Percentiles rank a stretch among this genome's conserved stretches.
Evolutionary conservation across 1,139 yeast genomes (phyloP).

Genomic region (Groenewaldozyma sp.): DNA sequence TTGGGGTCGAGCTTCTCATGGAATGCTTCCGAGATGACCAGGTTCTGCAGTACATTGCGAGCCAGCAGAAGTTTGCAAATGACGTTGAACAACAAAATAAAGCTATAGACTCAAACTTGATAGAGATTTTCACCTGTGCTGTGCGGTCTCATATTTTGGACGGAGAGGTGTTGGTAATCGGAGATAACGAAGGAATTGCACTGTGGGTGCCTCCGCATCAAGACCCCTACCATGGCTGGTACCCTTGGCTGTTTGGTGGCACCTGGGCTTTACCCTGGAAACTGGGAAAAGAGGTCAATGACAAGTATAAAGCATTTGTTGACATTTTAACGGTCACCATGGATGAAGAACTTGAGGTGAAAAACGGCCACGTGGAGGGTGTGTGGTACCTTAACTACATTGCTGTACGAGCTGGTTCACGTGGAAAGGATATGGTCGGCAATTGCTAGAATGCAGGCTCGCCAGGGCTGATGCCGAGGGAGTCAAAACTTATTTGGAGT

Average conservation of each 20-base stretch:
- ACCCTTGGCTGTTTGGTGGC: slow-evolving; percentile 48
- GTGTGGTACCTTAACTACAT: slow-evolving; percentile 51
- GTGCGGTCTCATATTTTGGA: slow-evolving; percentile 47
- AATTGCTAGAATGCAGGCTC: too few species aligned
- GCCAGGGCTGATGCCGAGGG: slow-evolving; percentile 41
- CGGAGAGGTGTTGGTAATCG: slow-evolving; percentile 46
- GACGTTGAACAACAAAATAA: slow-evolving; percentile 36
- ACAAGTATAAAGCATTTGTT: slow-evolving; percentile 37
- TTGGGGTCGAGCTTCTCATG: slow-evolving; percentile 38
- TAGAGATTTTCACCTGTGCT: slow-evolving; percentile 44
- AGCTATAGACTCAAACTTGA: slow-evolving; percentile 16
- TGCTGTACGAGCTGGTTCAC: slow-evolving; percentile 48
- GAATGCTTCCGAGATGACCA: slow-evolving; percentile 45
- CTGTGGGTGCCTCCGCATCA: slow-evolving; percentile 52
- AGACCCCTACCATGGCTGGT: slow-evolving; percentile 37
- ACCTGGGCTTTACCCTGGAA: slow-evolving; percentile 39
- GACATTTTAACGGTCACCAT: neutral
- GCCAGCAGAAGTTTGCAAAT: slow-evolving; percentile 32
- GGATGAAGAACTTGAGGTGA: neutral
- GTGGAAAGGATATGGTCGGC: slow-evolving; percentile 68
- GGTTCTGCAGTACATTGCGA: slow-evolving; percentile 43
- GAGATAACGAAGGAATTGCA: slow-evolving; percentile 52
- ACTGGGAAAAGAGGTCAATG: neutral
- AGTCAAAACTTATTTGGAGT: slow-evolving; percentile 47
- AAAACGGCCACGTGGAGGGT: neutral